Percentiles rank a stretch among this genome's conserved stretches.
Evolutionary conservation across 352 stramenopile genomes (phyloP).

Genomic region (Globisporangium canariense): DNA sequence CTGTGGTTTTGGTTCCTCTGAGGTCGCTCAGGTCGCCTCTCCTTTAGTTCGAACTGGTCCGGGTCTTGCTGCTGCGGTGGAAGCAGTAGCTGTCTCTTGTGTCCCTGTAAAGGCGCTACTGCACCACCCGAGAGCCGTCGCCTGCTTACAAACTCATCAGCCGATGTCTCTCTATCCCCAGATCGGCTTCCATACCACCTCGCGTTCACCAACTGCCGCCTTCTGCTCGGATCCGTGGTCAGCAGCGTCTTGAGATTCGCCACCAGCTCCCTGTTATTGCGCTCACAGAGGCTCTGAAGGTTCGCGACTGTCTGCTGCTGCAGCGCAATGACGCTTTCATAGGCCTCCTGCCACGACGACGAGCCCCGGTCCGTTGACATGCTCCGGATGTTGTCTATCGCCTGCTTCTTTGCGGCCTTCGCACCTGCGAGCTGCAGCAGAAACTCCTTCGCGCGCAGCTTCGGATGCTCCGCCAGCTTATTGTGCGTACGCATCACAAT

Average conservation of each 20-base stretch:
- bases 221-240: constrained; percentile 35
- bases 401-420: constrained; percentile 7
- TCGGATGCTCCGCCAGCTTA: constrained; percentile 56
- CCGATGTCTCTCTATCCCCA: neutral
- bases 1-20: neutral
- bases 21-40: neutral
- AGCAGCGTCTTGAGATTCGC: constrained; percentile 55
- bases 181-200: neutral
- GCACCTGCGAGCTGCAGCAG: constrained; percentile 53
- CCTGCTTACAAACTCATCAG: neutral
- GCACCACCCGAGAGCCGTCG: neutral
- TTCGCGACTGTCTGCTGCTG: constrained; percentile 77
- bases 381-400: constrained; percentile 5
- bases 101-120: neutral
- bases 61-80: constrained; percentile 58
- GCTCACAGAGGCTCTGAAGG: constrained; percentile 51
- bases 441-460: constrained; percentile 62
- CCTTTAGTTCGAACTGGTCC: constrained; percentile 18
- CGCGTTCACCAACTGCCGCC: constrained; percentile 20
- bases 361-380: constrained; percentile 27
- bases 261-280: constrained; percentile 36
- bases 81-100: constrained; percentile 14
- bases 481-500: constrained; percentile 57
- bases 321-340: constrained; percentile 62
- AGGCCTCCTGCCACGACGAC: constrained; percentile 68